Percentiles rank a stretch among this genome's conserved stretches.
Conservation (phyloP, 2,329 filamentous ascomycete species). For the Sordariomycetes sp. region DNA sequence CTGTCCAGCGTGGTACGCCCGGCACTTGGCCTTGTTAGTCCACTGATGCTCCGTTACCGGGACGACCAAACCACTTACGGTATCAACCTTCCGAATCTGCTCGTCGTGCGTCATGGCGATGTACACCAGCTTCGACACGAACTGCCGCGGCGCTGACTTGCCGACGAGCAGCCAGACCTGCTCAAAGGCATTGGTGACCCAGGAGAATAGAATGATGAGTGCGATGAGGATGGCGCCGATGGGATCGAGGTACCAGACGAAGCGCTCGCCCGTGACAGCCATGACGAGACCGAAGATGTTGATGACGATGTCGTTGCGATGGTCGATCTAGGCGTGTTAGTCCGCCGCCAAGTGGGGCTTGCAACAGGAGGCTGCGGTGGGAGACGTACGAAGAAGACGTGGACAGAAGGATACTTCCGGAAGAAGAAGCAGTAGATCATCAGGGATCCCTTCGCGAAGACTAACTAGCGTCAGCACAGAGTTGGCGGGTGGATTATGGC, state of each 20-base stretch:
- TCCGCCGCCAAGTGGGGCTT: background rate
- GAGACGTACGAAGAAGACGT: slow-evolving; percentile 37
- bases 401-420: slow-evolving; percentile 41
- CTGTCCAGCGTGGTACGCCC: slow-evolving; percentile 51
- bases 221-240: slow-evolving; percentile 51
- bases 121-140: slow-evolving; percentile 45
- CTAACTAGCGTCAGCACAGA: slow-evolving; percentile 9
- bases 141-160: slow-evolving; percentile 47
- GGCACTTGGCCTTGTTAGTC: slow-evolving; percentile 22
- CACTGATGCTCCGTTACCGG: background rate
- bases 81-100: slow-evolving; percentile 47
- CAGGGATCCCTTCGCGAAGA: slow-evolving; percentile 37
- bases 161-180: slow-evolving; percentile 52
- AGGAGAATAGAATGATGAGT: slow-evolving; percentile 49
- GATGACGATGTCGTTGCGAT: slow-evolving; percentile 45
- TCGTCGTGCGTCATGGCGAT: slow-evolving; percentile 41
- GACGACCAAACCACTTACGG: slow-evolving; percentile 18
- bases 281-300: slow-evolving; percentile 45
- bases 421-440: slow-evolving; percentile 44
- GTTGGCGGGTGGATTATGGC: background rate
- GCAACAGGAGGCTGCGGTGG: slow-evolving; percentile 3
- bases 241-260: slow-evolving; percentile 51
- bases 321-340: slow-evolving; percentile 28
- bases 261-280: slow-evolving; percentile 39
- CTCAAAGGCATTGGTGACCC: slow-evolving; percentile 49